These are phyloP conservation scores for Phytopythium chamaehyphon DNA, from an alignment of 352 stramenopile species.

Conservation along the genomic window DNA sequence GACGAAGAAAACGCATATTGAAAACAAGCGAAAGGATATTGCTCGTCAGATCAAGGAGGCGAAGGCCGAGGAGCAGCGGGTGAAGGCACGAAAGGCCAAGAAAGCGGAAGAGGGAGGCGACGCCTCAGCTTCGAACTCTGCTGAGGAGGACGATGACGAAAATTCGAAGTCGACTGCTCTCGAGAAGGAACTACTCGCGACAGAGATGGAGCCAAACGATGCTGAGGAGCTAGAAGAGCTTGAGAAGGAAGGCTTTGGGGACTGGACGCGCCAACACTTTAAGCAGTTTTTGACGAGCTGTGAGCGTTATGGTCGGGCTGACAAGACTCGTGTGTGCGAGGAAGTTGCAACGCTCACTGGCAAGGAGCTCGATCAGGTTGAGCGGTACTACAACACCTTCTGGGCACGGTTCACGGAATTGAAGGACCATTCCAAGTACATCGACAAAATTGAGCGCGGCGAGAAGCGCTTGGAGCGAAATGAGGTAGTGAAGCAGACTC, in stretches of 20 bases:
- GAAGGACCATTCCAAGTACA: constrained; percentile 87
- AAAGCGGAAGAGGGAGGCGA: constrained; percentile 33
- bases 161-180: constrained; percentile 53
- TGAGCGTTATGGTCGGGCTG: constrained; percentile 92
- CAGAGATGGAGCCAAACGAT: constrained; percentile 67
- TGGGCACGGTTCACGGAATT: constrained; percentile 94
- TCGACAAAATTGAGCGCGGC: constrained; percentile 96
- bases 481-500: constrained; percentile 94
- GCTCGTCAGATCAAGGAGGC: constrained; percentile 78
- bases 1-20: constrained; percentile 83
- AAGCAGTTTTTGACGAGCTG: constrained; percentile 90
- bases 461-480: constrained; percentile 96
- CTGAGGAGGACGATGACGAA: constrained; percentile 51
- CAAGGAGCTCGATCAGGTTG: constrained; percentile 90
- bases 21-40: constrained; percentile 88
- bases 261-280: constrained; percentile 92
- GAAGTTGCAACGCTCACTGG: constrained; percentile 89
- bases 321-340: constrained; percentile 86
- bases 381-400: constrained; percentile 95
- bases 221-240: constrained; percentile 64
- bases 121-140: constrained; percentile 53
- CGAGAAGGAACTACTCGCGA: constrained; percentile 79
- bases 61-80: constrained; percentile 71
- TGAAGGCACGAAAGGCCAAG: constrained; percentile 77
- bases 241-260: constrained; percentile 91